A percentile compares a stretch with the other conserved stretches of the same genome.
phyloP scores from a whole-genome alignment of 176 grass and related monocot species.

The Chrysopogon serrulatus region DNA sequence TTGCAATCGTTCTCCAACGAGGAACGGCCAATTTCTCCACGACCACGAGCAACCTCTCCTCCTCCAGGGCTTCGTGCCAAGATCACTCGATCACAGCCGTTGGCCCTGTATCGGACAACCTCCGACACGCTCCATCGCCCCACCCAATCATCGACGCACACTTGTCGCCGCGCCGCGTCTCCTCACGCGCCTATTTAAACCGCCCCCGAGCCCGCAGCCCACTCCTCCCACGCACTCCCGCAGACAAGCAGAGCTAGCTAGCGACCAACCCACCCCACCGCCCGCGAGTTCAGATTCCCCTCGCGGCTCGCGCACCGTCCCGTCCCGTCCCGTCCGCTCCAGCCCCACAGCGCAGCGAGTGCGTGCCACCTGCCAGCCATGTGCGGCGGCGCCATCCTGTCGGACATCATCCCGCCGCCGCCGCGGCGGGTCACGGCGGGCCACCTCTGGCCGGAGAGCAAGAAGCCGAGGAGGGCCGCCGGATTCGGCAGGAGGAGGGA shows the following conservation, averaged over 20 bases:
- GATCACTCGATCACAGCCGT: not conserved
- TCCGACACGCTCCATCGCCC: too few species aligned
- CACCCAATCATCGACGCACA: not conserved
- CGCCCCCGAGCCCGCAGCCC: not conserved
- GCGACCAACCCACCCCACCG: not conserved
- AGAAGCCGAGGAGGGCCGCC: not conserved
- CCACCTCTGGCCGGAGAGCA: slow-evolving; percentile 46
- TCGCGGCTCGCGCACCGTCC: not conserved
- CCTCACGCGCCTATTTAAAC: not conserved
- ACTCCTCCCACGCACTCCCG: not conserved
- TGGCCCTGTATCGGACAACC: not conserved
- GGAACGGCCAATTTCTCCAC: too few species aligned
- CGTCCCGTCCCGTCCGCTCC: not conserved
- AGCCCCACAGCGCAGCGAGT: not conserved
- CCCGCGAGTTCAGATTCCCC: not conserved
- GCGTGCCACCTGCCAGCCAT: slow-evolving; percentile 30
- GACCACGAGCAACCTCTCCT: not conserved
- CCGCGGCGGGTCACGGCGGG: slow-evolving; percentile 38
- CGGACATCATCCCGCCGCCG: slow-evolving; percentile 40
- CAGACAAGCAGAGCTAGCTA: not conserved
- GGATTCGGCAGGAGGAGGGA: not conserved
- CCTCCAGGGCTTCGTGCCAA: too few species aligned
- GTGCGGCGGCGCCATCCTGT: slow-evolving; percentile 85
- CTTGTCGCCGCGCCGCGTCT: not conserved
- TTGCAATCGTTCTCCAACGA: too few species aligned